phyloP scores from a whole-genome alignment of 1,284 basidiomycete genomes.

The Melampsora larici-populina region DNA sequence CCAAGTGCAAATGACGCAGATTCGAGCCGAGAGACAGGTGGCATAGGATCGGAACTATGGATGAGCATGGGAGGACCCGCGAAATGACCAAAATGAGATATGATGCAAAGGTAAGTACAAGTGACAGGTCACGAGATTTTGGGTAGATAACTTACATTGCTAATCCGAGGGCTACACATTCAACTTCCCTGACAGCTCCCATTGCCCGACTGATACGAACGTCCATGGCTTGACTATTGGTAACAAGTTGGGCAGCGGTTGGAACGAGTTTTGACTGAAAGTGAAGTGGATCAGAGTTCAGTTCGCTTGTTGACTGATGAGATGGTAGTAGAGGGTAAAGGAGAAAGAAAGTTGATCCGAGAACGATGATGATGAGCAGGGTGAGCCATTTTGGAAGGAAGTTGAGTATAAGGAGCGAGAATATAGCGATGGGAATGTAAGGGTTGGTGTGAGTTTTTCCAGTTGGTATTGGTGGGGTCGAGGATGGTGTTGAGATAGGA shows the following conservation, averaged over 20 bases:
- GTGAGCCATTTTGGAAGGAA: conserved; percentile 1
- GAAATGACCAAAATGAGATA: neutral
- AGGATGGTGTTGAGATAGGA: neutral
- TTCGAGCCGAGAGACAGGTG: conserved; percentile 38
- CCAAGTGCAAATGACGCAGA: conserved; percentile 26
- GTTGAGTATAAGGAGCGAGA: neutral
- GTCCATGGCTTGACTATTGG: conserved; percentile 25
- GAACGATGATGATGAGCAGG: conserved; percentile 10
- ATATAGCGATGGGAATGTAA: neutral
- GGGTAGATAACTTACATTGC: conserved; percentile 3
- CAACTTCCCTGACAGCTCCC: conserved; percentile 38
- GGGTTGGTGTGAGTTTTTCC: neutral
- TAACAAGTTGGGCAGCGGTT: neutral
- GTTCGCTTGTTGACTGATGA: neutral
- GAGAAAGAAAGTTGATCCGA: neutral
- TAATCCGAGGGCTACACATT: conserved; percentile 40
- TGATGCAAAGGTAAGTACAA: neutral
- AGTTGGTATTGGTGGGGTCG: too few relatives aligned
- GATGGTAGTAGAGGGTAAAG: neutral
- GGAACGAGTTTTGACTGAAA: conserved; percentile 21
- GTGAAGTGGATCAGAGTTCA: neutral
- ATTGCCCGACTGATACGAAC: conserved; percentile 32
- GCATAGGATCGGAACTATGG: conserved; percentile 33
- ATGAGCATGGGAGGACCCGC: neutral
- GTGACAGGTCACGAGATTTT: neutral